Evolutionary conservation across 1,139 yeast species (phyloP), one percentile per base, ranked within the genome.

Genomic region (Suhomyces anneliseae): DNA sequence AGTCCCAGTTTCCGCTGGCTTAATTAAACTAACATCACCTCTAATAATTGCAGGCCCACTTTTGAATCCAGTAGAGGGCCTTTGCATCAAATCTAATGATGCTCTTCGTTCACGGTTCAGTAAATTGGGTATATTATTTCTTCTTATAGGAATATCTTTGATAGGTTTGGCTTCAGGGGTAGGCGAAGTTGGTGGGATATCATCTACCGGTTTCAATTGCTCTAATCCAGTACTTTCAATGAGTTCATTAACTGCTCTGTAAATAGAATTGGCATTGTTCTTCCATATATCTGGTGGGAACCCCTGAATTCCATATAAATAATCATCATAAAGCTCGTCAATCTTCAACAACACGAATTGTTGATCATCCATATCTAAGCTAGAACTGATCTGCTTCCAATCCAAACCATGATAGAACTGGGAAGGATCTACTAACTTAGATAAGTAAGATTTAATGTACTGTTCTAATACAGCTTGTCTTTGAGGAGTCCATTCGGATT

Each of bases 1-100:
- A 2, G 69, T 65, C 7, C 65, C 57, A 0, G 67, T 57, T 7
- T 66, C 59, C 1, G 75, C 72, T 1, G 76, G 70, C 34, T 62
- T 68, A 12, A 66, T 58, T 19, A 69, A 51, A 40, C 62, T 61
- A 6, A 56, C 50, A 31, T 59, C 51, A 24, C 49, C 43, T 15
- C 47, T 54, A 10, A 39, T 12, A 14, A 34, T 32, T 6, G 32
- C 38, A 6, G 46, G 42, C 15, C 49, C 49, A 27, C 35, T 46
- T 27, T 40, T 43, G 33, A 46, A 43, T 29, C 42, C 46, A 2
- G 36, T 6, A 8, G 49, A 46, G n/a, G 32, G 27, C 10, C 38
- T 27, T 11, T 36, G 40, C 59, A 69, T 66, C 40, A 70, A 56
- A 27, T 68, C 72, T n/a, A 70, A 52, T 1, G 76, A 69, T 53